These are phyloP conservation scores for Scenedesmus sp. DNA, from an alignment of 163 green algal species.

Conservation along the genomic window DNA sequence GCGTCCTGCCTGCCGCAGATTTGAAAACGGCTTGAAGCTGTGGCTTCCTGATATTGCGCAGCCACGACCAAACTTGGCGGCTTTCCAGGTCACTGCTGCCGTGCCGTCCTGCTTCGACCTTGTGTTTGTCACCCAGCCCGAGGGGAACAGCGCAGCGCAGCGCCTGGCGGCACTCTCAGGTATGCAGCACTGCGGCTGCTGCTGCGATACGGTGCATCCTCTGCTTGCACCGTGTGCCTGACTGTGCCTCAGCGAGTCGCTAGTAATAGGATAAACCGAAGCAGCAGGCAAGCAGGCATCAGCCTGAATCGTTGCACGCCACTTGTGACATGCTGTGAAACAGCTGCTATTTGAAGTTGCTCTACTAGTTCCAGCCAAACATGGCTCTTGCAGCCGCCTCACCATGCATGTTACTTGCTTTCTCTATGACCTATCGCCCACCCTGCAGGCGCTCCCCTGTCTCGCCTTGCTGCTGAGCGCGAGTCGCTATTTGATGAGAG, in stretches of 20 bases:
- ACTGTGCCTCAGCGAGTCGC: no score
- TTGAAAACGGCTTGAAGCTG: conserved; percentile 15
- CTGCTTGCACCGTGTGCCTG: not conserved
- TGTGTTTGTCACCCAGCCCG: conserved; percentile 62
- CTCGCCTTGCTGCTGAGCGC: conserved; percentile 43
- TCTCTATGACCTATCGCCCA: not conserved
- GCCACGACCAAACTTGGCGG: conserved; percentile 71
- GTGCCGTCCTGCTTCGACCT: conserved; percentile 75
- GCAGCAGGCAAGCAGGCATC: not conserved
- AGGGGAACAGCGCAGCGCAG: not conserved
- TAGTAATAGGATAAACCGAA: no score
- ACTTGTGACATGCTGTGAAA: not conserved
- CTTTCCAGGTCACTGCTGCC: conserved; percentile 77
- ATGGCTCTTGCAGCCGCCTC: not conserved
- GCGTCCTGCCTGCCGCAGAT: not conserved
- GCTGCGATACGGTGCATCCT: not conserved
- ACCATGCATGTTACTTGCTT: not conserved
- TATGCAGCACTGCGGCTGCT: not conserved
- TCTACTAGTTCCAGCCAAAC: no score
- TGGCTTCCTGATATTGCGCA: conserved; percentile 60
- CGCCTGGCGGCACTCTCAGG: conserved; percentile 36
- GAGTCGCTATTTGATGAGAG: conserved; percentile 68
- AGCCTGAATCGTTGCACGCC: not conserved
- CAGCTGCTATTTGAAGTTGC: no score
- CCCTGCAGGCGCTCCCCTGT: conserved; percentile 50